Base-by-base conservation (phyloP, 2,329 filamentous ascomycete species). In the Venturia asperata region DNA sequence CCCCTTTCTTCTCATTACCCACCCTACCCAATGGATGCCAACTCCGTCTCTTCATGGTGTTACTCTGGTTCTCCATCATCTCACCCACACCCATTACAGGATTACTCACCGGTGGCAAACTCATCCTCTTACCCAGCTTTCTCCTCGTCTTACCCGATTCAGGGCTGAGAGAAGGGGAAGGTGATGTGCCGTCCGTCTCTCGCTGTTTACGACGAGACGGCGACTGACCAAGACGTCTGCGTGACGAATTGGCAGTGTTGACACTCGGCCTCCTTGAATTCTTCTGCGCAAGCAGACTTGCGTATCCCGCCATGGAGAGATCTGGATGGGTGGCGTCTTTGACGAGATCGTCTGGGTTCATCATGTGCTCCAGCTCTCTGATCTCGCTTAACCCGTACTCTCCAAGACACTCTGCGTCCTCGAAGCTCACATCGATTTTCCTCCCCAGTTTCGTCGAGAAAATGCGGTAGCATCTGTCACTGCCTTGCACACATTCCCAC, bases 361-460 rank as follows among this genome's bases (percentile, higher is more conserved):
- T 11, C 39, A 27, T 27, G n/a, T 61, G 24, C 17, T 61, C 39
- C n/a, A 61, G 9, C 11, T 61, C 60, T 11, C 42, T 27, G n/a
- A 61, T 42, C 21, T 61, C 21, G 24, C 60, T 39, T 45, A 61
- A 45, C 19, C 60, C 60, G 30, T 61, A 61, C 10, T 39, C 3
- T 13, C 42, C 60, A 5, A 61, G 24, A 39, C 42, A 27, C 11
- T 61, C 30, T 3, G 34, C 60, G 6, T 61, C 42, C 39, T 61
- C 60, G 19, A 64, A 64, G 13, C 17, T 27, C 24, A 64, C 37
- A 0, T 64, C 52, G 4, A 64, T 34, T 19, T 27, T 42, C 19
- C 63, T 37, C 11, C 47, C 63, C 15, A 64, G 34, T 49, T 60
- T 64, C 19, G 49, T 24, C 24, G 47, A 64, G 49, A 39, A 58